These are phyloP conservation scores for Cercophora sp. DNA, from an alignment of 495 filamentous ascomycete genomes.

Conservation along the genomic window DNA sequence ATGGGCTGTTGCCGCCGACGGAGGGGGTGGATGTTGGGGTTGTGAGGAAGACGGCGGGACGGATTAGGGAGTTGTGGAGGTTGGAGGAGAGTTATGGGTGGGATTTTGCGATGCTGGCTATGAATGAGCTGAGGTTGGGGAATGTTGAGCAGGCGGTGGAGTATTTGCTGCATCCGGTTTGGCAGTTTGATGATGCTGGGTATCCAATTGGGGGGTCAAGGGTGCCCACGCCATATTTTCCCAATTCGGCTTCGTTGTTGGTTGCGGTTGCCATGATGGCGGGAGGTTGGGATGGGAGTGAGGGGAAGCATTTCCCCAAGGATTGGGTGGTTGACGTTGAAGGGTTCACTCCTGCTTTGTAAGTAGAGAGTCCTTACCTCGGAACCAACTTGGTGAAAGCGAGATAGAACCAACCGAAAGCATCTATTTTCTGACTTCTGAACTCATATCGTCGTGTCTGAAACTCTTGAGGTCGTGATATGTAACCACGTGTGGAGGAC, in stretches of 20 bases:
- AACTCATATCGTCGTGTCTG: not conserved
- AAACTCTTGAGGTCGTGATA: not conserved
- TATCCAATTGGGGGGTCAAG: conserved; percentile 48
- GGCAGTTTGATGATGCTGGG: conserved; percentile 49
- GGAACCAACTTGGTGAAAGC: too few relatives aligned
- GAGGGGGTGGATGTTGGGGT: conserved; percentile 30
- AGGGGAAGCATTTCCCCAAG: conserved; percentile 40
- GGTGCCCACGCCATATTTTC: conserved; percentile 56
- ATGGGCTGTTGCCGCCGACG: conserved; percentile 47
- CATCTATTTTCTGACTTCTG: too few relatives aligned
- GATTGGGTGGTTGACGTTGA: conserved; percentile 45
- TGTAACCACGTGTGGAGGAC: conserved; percentile 15
- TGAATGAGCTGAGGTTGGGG: conserved; percentile 47
- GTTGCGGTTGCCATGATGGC: conserved; percentile 54
- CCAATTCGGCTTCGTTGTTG: conserved; percentile 43
- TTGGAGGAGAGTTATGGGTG: conserved; percentile 49
- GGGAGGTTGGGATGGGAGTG: conserved; percentile 48
- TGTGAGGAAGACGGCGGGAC: conserved; percentile 39
- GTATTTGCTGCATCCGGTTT: conserved; percentile 46
- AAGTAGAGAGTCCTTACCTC: too few relatives aligned
- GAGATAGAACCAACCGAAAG: too few relatives aligned
- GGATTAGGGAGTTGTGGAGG: conserved; percentile 44
- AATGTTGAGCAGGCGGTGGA: conserved; percentile 42
- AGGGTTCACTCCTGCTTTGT: conserved; percentile 40
- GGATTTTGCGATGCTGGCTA: conserved; percentile 53